phyloP scores from a whole-genome alignment of 257 asterid genomes.

The Sherardia arvensis region DNA sequence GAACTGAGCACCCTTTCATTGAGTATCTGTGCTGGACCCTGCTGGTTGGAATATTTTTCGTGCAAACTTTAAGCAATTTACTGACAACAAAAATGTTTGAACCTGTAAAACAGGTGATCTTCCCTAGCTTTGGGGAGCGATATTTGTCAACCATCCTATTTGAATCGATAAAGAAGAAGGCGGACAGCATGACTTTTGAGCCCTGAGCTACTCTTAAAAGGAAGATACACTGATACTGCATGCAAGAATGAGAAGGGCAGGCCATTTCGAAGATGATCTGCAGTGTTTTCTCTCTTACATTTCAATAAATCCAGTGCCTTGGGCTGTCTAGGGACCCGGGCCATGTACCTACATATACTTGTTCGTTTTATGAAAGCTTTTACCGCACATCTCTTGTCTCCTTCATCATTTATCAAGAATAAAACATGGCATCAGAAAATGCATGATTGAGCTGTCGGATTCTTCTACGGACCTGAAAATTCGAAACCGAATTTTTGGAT shows the following conservation, averaged over 20 bases:
- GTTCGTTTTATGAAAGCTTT: background rate
- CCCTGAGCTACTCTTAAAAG: conserved; percentile 28
- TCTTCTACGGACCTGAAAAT: no score
- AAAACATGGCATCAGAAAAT: no score
- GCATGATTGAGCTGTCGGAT: no score
- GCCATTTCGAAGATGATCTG: background rate
- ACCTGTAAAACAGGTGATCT: conserved; percentile 44
- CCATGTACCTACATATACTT: background rate
- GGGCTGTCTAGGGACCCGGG: background rate
- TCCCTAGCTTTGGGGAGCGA: conserved; percentile 92
- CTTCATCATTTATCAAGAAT: background rate
- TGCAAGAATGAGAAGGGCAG: background rate
- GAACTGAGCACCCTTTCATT: background rate
- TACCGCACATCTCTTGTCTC: background rate
- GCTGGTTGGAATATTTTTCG: background rate
- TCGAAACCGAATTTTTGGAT: no score
- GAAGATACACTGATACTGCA: background rate
- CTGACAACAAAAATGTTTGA: background rate
- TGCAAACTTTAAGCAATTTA: background rate
- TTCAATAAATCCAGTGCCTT: conserved; percentile 1
- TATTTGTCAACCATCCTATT: conserved; percentile 82
- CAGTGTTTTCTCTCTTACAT: background rate
- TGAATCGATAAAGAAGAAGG: conserved; percentile 65
- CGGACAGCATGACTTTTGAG: conserved; percentile 71
- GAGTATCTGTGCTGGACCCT: background rate